Evolutionary conservation across 345 rosid genomes (phyloP).

Genomic region (Citrus mangshanensis): DNA sequence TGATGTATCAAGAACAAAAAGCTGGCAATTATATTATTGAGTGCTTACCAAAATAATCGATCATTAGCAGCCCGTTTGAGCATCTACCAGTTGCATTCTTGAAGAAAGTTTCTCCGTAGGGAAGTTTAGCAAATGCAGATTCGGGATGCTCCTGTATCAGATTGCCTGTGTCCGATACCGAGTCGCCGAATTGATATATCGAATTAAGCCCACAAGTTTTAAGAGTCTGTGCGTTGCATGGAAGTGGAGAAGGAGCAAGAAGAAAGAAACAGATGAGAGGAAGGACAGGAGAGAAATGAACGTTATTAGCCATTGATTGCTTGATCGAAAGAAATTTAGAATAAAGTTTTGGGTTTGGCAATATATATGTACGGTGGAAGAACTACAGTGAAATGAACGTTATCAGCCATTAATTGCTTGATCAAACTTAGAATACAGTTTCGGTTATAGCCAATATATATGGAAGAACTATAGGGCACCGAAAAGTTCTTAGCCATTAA

Average conservation of each 20-base stretch:
- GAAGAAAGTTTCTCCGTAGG: conserved; percentile 19
- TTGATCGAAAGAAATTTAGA: background rate
- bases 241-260: background rate
- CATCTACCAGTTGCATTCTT: conserved; percentile 22
- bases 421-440: too few species aligned
- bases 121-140: conserved; percentile 4
- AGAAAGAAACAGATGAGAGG: background rate
- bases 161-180: conserved; percentile 17
- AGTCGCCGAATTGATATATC: conserved; percentile 19
- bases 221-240: background rate
- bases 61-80: conserved; percentile 25
- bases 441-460: too few species aligned
- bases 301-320: too few species aligned
- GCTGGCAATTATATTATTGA: background rate
- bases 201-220: conserved; percentile 8
- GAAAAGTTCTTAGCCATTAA: too few species aligned
- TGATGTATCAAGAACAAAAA: background rate
- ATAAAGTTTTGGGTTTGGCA: background rate
- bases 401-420: too few species aligned
- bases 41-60: conserved; percentile 23
- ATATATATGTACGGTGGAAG: too few species aligned
- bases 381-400: too few species aligned
- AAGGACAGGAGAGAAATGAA: background rate
- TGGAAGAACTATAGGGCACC: too few species aligned
- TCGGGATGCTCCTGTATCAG: background rate